A percentile compares a stretch with the other conserved stretches of the same genome.
phyloP scores from a whole-genome alignment of 305 asterid species.

The Andrographis paniculata region DNA sequence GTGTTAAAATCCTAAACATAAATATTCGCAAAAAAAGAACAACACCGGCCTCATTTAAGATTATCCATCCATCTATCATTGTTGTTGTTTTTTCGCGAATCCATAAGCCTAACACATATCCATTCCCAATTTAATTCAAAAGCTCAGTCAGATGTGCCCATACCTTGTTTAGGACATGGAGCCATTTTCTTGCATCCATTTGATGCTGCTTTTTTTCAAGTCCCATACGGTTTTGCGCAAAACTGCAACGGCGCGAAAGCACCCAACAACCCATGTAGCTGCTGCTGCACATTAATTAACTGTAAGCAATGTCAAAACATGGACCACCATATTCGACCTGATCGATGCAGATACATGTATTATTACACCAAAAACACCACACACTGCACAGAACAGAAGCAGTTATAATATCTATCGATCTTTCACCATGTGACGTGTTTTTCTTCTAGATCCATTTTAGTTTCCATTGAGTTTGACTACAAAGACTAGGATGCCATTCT shows the following conservation, averaged over 20 bases:
- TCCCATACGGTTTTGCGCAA: constrained; percentile 12
- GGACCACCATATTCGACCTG: constrained; percentile 24
- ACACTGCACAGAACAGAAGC: constrained; percentile 15
- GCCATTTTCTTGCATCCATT: constrained; percentile 21
- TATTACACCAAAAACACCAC: constrained; percentile 15
- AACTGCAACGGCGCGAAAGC: too few relatives aligned
- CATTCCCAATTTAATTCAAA: too few relatives aligned
- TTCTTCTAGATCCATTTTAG: constrained; percentile 13
- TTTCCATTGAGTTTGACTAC: constrained; percentile 17
- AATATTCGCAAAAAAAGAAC: too few relatives aligned
- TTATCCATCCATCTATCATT: too few relatives aligned
- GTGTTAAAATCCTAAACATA: too few relatives aligned
- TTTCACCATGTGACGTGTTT: constrained; percentile 42
- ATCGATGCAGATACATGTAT: constrained; percentile 15
- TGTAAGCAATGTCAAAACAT: constrained; percentile 17
- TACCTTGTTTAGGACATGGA: constrained; percentile 3
- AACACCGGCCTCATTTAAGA: too few relatives aligned
- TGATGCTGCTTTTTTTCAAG: constrained; percentile 26
- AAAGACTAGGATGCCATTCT: too few relatives aligned
- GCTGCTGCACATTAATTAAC: constrained; percentile 13
- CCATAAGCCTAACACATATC: too few relatives aligned
- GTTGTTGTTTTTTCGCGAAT: too few relatives aligned
- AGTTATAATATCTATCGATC: constrained; percentile 21
- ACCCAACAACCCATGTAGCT: constrained; percentile 39
- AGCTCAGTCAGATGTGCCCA: too few relatives aligned